Evolutionary conservation across 1,284 basidiomycete species (phyloP).

Genomic region (Tilletia caries): DNA sequence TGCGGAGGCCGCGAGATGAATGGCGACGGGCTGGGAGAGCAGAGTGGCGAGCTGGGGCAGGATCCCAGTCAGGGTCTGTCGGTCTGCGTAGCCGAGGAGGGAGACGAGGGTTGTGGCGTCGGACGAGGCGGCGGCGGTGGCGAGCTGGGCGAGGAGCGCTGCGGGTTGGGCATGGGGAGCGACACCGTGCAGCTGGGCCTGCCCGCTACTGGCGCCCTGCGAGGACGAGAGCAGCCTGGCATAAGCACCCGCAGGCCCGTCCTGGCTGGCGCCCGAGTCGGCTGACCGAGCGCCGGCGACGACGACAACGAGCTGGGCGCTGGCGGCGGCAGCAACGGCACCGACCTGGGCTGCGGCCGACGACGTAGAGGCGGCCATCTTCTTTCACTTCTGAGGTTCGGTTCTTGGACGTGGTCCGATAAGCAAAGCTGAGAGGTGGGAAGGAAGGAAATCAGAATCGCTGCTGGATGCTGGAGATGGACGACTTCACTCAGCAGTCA

Average conservation of each 20-base stretch:
- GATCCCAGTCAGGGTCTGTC: slow-evolving; percentile 39
- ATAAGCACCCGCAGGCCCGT: not conserved
- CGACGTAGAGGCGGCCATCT: no score
- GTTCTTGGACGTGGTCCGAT: no score
- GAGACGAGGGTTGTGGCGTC: slow-evolving; percentile 26
- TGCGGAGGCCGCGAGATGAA: slow-evolving; percentile 49
- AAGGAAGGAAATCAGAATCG: no score
- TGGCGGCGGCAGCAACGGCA: not conserved
- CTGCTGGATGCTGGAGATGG: no score
- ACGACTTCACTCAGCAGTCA: no score
- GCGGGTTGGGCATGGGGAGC: not conserved
- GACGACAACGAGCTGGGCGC: slow-evolving; percentile 6
- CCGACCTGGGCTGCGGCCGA: slow-evolving; percentile 9
- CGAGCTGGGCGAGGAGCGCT: slow-evolving; percentile 12
- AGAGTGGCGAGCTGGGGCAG: slow-evolving; percentile 46
- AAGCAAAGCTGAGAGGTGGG: no score
- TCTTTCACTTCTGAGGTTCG: no score
- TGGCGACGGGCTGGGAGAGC: slow-evolving; percentile 36
- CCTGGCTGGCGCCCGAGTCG: not conserved
- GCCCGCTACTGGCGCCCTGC: not conserved
- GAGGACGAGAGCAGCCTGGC: not conserved
- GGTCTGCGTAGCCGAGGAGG: slow-evolving; percentile 35
- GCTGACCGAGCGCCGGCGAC: not conserved
- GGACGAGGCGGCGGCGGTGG: not conserved
- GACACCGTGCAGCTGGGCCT: not conserved